Base-by-base conservation (phyloP, 192 early-diverging fungal species). In the Coemansia sp. region DNA sequence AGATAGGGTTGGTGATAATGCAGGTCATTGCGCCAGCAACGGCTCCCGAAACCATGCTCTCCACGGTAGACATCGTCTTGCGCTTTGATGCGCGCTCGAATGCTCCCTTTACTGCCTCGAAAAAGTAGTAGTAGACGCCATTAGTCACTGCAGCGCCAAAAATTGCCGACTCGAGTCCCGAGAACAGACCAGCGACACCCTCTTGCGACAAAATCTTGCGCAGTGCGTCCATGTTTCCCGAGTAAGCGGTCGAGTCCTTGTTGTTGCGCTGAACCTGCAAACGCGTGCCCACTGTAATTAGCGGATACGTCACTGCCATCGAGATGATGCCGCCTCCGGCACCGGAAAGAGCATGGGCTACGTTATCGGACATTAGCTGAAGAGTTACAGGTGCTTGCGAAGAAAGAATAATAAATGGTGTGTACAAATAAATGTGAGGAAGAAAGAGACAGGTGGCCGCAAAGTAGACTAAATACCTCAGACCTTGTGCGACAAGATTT, bases 141-240 rank as follows among this genome's bases (percentile, higher is more conserved):
- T 98, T 97, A 55, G 97, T 99, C 29, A 98, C 77, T 22, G 95
- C 94, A 64, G 95, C 95, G 21, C 97, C 97, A 74, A 97, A 95
- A 56, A 99, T 83, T 12, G 95, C 96, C 41, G 94, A 96, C 72
- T 89, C 88, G 67, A 98, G 82, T 17, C 97, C 97, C 84, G 94
- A 88, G 80, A 97, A 99, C 26, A 99, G 83, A 4, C 95, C 95
- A 11, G 81, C 65, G 10, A 93, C 75, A 51, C 97, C 96, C 72
- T 98, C 97, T 62, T 89, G 85, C 62, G 88, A 83, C 11, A 98
- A 35, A 64, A 99, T 95, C 84, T 94, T 97, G 64, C 86, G 73
- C 71, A 95, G 82, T 14, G 92, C 91, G 68, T 95, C 92, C 54
- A 78, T 41, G 56, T 82, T 84, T 63, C 83, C 80, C 7, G 85